These are phyloP conservation scores for Backusella sp. DNA, from an alignment of 192 early-diverging fungal genomes.

Conservation along the genomic window DNA sequence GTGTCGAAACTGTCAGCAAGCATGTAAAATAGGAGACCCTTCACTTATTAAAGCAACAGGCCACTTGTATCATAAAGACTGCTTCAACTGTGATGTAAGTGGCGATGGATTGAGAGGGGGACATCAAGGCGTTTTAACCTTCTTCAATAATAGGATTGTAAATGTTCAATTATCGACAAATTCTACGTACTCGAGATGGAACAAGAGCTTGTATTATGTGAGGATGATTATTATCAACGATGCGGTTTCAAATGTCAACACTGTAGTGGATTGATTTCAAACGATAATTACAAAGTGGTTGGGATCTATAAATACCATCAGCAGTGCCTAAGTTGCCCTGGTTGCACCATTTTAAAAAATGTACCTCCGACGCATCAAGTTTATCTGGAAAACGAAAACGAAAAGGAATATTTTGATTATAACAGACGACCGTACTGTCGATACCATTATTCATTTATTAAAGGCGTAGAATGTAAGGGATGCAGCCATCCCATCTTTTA, in stretches of 20 bases:
- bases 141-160: slow-evolving; percentile 28
- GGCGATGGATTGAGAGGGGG: too few relatives aligned
- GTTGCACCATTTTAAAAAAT: slow-evolving; percentile 11
- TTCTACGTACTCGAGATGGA: slow-evolving; percentile 52
- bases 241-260: slow-evolving; percentile 63
- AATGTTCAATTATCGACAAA: slow-evolving; percentile 61
- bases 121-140: neutral
- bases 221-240: slow-evolving; percentile 67
- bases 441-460: slow-evolving; percentile 75
- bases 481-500: slow-evolving; percentile 78
- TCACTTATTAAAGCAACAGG: slow-evolving; percentile 12
- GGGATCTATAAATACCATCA: slow-evolving; percentile 77
- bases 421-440: slow-evolving; percentile 78
- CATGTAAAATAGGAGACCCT: neutral
- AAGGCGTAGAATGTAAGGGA: slow-evolving; percentile 76
- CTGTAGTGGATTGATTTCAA: slow-evolving; percentile 68
- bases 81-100: slow-evolving; percentile 22
- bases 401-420: slow-evolving; percentile 46
- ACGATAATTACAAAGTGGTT: slow-evolving; percentile 73
- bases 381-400: slow-evolving; percentile 60
- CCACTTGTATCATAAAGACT: slow-evolving; percentile 21
- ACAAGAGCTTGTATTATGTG: slow-evolving; percentile 46
- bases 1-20: slow-evolving; percentile 2
- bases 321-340: slow-evolving; percentile 82
- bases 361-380: slow-evolving; percentile 47